These are phyloP conservation scores for Pythium periplocum DNA, from an alignment of 352 stramenopile genomes.

Conservation along the genomic window DNA sequence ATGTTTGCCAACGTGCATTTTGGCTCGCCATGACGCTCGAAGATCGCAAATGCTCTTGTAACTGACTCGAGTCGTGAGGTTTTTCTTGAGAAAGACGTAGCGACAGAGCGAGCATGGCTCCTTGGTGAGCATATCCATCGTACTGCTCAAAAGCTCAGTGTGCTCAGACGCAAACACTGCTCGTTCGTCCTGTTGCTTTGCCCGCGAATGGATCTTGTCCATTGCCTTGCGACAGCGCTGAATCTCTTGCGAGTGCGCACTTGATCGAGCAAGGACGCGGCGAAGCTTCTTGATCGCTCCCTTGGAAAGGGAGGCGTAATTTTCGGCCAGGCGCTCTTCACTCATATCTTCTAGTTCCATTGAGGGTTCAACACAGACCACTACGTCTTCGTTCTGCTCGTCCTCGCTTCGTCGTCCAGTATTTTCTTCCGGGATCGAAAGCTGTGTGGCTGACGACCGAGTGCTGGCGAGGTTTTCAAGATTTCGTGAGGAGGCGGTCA, in stretches of 20 bases:
- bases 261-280: slow-evolving; percentile 53
- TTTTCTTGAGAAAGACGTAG: slow-evolving; percentile 53
- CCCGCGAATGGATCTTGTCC: slow-evolving; percentile 44
- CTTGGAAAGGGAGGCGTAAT: slow-evolving; percentile 48
- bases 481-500: no score
- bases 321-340: slow-evolving; percentile 34
- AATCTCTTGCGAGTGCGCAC: slow-evolving; percentile 51
- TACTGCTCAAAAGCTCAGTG: slow-evolving; percentile 38
- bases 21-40: slow-evolving; percentile 27
- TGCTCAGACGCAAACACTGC: slow-evolving; percentile 32
- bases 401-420: slow-evolving; percentile 5
- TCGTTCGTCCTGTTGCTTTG: slow-evolving; percentile 31
- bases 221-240: slow-evolving; percentile 40
- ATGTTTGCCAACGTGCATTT: neutral
- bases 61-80: slow-evolving; percentile 45
- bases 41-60: slow-evolving; percentile 65
- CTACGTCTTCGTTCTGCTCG: slow-evolving; percentile 1
- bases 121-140: slow-evolving; percentile 44
- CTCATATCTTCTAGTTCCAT: slow-evolving; percentile 55
- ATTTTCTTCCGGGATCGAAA: neutral
- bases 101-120: slow-evolving; percentile 53
- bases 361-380: slow-evolving; percentile 1
- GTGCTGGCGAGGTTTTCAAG: no score
- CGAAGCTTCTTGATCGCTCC: slow-evolving; percentile 49
- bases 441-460: no score